These are phyloP conservation scores for Xylaria acuta DNA, from an alignment of 495 filamentous ascomycete genomes.

Conservation along the genomic window DNA sequence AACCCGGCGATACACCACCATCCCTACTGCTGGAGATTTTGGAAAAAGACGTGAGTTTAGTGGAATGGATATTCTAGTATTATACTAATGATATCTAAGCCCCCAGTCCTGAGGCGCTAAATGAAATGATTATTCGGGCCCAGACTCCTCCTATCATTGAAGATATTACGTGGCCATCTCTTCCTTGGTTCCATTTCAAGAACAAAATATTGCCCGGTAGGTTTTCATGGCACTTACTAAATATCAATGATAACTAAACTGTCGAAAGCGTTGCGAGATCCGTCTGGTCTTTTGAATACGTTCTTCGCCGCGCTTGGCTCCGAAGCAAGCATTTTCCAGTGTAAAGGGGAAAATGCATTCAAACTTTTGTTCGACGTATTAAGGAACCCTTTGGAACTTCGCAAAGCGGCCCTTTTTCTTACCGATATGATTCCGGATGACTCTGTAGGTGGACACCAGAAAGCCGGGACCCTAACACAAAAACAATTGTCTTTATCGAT, in stretches of 20 bases:
- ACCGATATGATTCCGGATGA: background rate
- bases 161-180: background rate
- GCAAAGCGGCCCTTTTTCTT: background rate
- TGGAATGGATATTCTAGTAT: background rate
- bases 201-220: background rate
- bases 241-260: background rate
- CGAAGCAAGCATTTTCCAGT: background rate
- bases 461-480: background rate
- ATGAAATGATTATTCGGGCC: background rate
- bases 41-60: conserved; percentile 2
- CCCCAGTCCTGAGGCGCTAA: background rate
- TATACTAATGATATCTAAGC: background rate
- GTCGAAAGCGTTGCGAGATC: background rate
- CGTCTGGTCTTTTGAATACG: background rate
- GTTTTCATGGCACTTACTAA: background rate
- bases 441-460: background rate
- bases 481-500: background rate
- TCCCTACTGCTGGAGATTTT: conserved; percentile 4
- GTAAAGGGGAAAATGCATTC: background rate
- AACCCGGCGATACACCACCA: background rate
- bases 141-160: background rate
- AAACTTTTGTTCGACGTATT: background rate
- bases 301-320: background rate
- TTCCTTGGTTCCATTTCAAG: conserved; percentile 17
- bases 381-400: background rate